Evolutionary conservation across 208 protist species (phyloP).

Genomic region (Crithidia brevicula): DNA sequence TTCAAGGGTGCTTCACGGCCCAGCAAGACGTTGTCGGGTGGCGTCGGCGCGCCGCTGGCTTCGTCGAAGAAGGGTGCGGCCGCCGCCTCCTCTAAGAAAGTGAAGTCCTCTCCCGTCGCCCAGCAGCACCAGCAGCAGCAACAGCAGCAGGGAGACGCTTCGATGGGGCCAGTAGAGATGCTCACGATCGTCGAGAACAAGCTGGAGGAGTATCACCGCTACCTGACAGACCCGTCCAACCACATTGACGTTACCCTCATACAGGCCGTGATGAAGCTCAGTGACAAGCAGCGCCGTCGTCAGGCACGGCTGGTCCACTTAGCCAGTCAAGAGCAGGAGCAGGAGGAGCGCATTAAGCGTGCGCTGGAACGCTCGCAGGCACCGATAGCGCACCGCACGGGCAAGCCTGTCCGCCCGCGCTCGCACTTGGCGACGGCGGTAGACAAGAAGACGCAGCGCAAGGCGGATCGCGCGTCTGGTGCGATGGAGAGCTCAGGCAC

Average conservation of each 20-base stretch:
- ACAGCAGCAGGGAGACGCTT: slow-evolving; percentile 37
- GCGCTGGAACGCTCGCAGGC: slow-evolving; percentile 85
- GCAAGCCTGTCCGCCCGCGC: slow-evolving; percentile 86
- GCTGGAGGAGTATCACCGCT: slow-evolving; percentile 88
- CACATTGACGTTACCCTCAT: slow-evolving; percentile 74
- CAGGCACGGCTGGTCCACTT: slow-evolving; percentile 77
- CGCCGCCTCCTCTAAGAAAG: no score
- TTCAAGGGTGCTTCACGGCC: not conserved
- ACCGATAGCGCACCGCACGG: slow-evolving; percentile 66
- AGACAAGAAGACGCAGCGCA: slow-evolving; percentile 36
- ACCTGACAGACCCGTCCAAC: slow-evolving; percentile 67
- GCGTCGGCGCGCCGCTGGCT: not conserved
- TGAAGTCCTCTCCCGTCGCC: not conserved
- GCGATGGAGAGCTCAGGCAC: slow-evolving; percentile 40
- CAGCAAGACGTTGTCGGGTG: not conserved
- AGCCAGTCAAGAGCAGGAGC: slow-evolving; percentile 71
- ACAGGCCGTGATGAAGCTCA: slow-evolving; percentile 76
- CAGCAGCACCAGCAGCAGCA: slow-evolving; percentile 14
- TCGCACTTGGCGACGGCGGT: slow-evolving; percentile 58
- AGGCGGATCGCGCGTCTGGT: slow-evolving; percentile 32
- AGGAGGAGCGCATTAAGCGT: slow-evolving; percentile 74
- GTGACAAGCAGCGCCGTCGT: slow-evolving; percentile 86
- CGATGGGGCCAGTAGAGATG: slow-evolving; percentile 91
- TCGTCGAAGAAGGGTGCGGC: no score
- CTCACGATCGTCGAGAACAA: slow-evolving; percentile 94